Base-by-base conservation (phyloP, 495 filamentous ascomycete genomes). In the Lasiosphaeria ovina region DNA sequence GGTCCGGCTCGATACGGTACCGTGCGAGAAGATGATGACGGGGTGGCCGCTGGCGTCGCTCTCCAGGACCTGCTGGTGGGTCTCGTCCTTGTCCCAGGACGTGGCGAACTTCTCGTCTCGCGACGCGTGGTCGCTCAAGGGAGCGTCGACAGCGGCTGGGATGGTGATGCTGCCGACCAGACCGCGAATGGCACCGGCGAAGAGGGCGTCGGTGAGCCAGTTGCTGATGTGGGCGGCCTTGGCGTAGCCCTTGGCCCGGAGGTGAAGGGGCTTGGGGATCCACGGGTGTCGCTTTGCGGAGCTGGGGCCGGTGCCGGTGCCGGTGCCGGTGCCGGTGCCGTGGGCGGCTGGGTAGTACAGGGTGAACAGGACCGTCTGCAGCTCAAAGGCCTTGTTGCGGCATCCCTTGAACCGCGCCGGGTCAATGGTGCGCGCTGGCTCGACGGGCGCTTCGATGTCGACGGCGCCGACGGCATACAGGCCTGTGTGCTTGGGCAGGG, bases 21-120 rank as follows among this genome's bases (percentile, higher is more conserved):
- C 82, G 57, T 83, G 82, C 3, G 77, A 81, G 63, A 85, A 83
- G 44, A 85, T 70, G 32, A 83, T 69, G 47, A 81, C 67, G 5
- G 79, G 80, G 51, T 76, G 73, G 0, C 63, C 70, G 34, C 56
- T 60, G 35, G 50, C 42, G 6, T 66, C 59, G n/a, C 62, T 60
- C 5, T 57, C 38, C 6, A 62, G 55, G 32, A 70, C 61, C 38
- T 70, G 59, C 54, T 72, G 47, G 6, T 60, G 24, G 11, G 50
- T 59, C 10, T 55, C 53, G 6, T 64, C 49, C 31, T 65, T 59
- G 33, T 69, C 56, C 11, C 57, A 64, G 7, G 61, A 62, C 34
- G 66, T 66, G 12, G 67, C 62, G 17, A 56, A 54, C 40, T 58
- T 53, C 14, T 51, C 31, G 17, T 63, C 61, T 12, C 56, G 56